Conservation (phyloP, 129 eudicot genomes). For the Flaveria sonorensis region DNA sequence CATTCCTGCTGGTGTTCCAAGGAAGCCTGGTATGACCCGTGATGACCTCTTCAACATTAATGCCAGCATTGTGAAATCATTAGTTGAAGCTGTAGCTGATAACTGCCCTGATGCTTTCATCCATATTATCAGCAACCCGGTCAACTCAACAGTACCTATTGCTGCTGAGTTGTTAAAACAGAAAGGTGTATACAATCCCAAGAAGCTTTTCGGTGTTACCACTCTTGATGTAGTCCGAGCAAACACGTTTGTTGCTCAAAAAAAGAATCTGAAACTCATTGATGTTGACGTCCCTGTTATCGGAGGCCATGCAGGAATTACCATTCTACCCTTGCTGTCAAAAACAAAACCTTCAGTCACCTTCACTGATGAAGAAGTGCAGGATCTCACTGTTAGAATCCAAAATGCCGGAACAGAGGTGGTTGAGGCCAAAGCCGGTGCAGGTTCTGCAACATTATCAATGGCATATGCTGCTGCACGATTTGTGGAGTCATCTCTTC, state of each 20-base stretch:
- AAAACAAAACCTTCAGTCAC: conserved; percentile 71
- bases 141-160: conserved; percentile 81
- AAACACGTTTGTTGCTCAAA: conserved; percentile 80
- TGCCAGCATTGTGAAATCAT: conserved; percentile 67
- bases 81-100: conserved; percentile 78
- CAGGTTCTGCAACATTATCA: conserved; percentile 87
- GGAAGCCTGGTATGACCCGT: conserved; percentile 92
- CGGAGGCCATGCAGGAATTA: conserved; percentile 93
- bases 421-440: conserved; percentile 93
- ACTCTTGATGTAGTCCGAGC: conserved; percentile 90
- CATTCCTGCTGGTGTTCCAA: conserved; percentile 87
- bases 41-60: conserved; percentile 88
- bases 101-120: conserved; percentile 81
- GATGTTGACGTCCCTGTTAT: conserved; percentile 86
- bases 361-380: conserved; percentile 68
- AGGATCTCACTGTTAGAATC: conserved; percentile 76
- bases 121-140: conserved; percentile 83
- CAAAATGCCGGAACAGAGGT: conserved; percentile 92
- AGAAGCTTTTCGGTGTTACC: conserved; percentile 83
- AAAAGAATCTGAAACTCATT: conserved; percentile 72
- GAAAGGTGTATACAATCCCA: conserved; percentile 74
- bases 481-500: conserved; percentile 80
- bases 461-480: conserved; percentile 95
- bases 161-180: conserved; percentile 83
- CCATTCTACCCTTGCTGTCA: conserved; percentile 74